These are phyloP conservation scores for Fusarium paranaense DNA, from an alignment of 2,329 filamentous ascomycete genomes.

Conservation along the genomic window DNA sequence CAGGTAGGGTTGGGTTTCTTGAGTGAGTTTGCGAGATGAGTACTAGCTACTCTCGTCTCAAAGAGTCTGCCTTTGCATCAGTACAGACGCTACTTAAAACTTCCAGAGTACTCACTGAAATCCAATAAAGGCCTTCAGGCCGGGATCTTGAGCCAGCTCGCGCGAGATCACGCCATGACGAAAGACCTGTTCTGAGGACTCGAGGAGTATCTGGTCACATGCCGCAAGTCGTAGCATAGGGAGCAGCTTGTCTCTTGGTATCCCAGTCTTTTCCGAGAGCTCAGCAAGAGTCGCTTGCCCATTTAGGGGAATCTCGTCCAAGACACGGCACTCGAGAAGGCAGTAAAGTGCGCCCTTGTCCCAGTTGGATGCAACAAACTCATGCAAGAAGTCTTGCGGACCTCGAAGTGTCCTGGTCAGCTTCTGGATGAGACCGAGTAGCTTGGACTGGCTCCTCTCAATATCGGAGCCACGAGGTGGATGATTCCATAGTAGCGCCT, in stretches of 20 bases:
- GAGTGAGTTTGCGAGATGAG: conserved; percentile 32
- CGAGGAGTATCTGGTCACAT: conserved; percentile 25
- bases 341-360: conserved; percentile 33
- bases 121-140: conserved; percentile 27
- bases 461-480: neutral
- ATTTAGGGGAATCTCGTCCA: conserved; percentile 18
- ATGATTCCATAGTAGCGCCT: conserved; percentile 5
- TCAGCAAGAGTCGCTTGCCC: conserved; percentile 6
- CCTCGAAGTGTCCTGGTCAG: conserved; percentile 12
- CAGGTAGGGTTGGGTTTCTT: conserved; percentile 25
- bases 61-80: conserved; percentile 15
- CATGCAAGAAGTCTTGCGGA: conserved; percentile 43
- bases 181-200: conserved; percentile 13
- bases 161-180: conserved; percentile 17
- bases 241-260: conserved; percentile 26
- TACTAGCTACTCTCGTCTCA: conserved; percentile 34
- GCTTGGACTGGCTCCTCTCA: conserved; percentile 7
- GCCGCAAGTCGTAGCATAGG: conserved; percentile 26
- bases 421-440: conserved; percentile 16
- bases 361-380: conserved; percentile 56
- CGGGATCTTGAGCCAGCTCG: conserved; percentile 15
- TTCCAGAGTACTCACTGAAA: conserved; percentile 25
- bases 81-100: neutral
- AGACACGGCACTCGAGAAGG: conserved; percentile 26
- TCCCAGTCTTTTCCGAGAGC: conserved; percentile 17